Evolutionary conservation across 2,329 filamentous ascomycete genomes (phyloP).

Genomic region (Aureobasidium sp.): DNA sequence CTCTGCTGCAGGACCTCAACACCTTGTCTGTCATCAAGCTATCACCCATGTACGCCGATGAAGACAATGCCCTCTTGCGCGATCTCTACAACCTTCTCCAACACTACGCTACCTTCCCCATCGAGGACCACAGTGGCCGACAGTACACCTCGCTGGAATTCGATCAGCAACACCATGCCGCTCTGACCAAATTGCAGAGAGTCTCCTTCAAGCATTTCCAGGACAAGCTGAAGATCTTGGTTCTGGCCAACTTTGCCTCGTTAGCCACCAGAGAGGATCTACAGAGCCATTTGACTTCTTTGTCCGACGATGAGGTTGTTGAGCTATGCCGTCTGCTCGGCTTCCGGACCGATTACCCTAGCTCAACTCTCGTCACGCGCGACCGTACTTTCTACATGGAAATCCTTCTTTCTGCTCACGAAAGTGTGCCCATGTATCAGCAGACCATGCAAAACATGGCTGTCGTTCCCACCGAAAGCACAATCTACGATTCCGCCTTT

Average conservation of each 20-base stretch:
- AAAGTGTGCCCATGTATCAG: conserved; percentile 73
- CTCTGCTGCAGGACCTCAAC: conserved; percentile 77
- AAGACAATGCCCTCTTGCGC: conserved; percentile 66
- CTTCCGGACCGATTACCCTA: conserved; percentile 76
- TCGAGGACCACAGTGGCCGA: conserved; percentile 81
- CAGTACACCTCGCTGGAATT: conserved; percentile 64
- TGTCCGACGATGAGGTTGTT: conserved; percentile 66
- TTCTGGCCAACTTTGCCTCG: conserved; percentile 83
- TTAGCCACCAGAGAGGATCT: conserved; percentile 76
- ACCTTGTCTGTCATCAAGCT: conserved; percentile 66
- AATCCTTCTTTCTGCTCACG: conserved; percentile 63
- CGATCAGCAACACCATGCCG: conserved; percentile 69
- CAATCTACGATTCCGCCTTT: conserved; percentile 70
- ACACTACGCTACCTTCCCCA: conserved; percentile 80
- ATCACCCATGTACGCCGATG: conserved; percentile 67
- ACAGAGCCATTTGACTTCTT: conserved; percentile 59
- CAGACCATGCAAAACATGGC: conserved; percentile 62
- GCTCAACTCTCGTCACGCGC: conserved; percentile 53
- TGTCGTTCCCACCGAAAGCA: conserved; percentile 73
- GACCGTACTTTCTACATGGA: conserved; percentile 61
- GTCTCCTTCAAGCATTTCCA: conserved; percentile 74
- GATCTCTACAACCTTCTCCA: conserved; percentile 72
- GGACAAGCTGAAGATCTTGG: conserved; percentile 81
- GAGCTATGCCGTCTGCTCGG: conserved; percentile 61
- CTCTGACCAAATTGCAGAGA: conserved; percentile 70